phyloP scores from a whole-genome alignment of 208 protist species.

The Strigomonas culicis region DNA sequence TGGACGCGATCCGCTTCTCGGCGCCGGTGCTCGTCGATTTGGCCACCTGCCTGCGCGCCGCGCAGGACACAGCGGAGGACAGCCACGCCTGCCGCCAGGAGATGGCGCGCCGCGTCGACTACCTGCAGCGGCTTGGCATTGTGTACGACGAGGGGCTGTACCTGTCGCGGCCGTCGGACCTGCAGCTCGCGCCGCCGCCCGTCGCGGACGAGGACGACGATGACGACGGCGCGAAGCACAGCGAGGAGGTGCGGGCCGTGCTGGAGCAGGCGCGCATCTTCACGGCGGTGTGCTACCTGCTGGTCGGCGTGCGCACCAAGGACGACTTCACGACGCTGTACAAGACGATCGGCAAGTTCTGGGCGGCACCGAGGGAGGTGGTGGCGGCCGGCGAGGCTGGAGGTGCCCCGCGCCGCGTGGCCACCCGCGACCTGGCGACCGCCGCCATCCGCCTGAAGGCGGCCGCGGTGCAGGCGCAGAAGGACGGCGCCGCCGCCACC shows the following conservation, averaged over 20 bases:
- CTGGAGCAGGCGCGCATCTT: constrained; percentile 11
- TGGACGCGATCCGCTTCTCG: constrained; percentile 67
- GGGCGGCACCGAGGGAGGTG: not conserved
- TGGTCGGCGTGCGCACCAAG: constrained; percentile 1
- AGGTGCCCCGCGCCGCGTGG: not conserved
- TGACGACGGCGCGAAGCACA: not conserved
- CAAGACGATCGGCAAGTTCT: not conserved
- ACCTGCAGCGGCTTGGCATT: constrained; percentile 68
- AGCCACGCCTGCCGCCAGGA: constrained; percentile 10
- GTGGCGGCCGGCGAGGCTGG: not conserved
- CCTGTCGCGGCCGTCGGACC: constrained; percentile 29
- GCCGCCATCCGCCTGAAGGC: not conserved
- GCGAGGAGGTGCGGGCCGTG: constrained; percentile 7
- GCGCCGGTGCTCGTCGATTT: constrained; percentile 6
- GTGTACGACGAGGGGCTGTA: constrained; percentile 85
- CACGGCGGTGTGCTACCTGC: constrained; percentile 8
- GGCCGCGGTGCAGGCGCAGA: not conserved
- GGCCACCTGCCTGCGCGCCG: constrained; percentile 1
- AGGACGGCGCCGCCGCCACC: not conserved
- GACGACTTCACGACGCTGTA: not conserved
- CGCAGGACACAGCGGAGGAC: not conserved
- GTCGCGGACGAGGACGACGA: not conserved
- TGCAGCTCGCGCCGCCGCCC: not conserved
- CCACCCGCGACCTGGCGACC: no score
- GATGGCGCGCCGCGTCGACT: constrained; percentile 44